Percentiles rank a stretch among this genome's conserved stretches.
These are phyloP conservation scores for Teratosphaeria zuluensis DNA, from an alignment of 2,329 filamentous ascomycete genomes.

Conservation along the genomic window DNA sequence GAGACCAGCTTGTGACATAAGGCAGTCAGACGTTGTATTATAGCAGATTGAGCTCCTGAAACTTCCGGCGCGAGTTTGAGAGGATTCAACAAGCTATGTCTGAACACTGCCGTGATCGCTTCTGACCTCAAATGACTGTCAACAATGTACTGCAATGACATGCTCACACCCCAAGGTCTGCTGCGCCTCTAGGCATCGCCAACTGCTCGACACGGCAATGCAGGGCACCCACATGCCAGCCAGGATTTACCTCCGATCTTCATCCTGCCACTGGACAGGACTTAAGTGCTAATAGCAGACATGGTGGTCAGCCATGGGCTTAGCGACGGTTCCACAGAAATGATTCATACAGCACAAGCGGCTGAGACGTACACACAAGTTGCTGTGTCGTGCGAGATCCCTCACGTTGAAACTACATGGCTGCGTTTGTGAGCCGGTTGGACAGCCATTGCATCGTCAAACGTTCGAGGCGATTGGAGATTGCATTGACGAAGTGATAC, in stretches of 20 bases:
- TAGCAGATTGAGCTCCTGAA: neutral
- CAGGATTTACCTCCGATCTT: neutral
- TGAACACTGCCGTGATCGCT: neutral
- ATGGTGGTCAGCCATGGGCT: neutral
- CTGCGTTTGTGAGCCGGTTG: neutral
- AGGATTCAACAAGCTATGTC: neutral
- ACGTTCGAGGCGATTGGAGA: neutral
- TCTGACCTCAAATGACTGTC: neutral
- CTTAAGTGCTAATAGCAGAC: neutral
- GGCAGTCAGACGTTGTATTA: neutral
- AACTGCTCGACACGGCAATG: neutral
- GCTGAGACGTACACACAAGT: neutral
- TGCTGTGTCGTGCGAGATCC: neutral
- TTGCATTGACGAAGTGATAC: neutral
- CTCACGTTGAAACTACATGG: neutral
- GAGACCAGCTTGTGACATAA: neutral
- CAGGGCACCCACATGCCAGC: neutral
- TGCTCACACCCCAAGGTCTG: neutral
- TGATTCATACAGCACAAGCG: neutral
- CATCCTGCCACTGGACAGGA: neutral
- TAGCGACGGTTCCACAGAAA: neutral
- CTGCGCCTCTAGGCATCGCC: neutral
- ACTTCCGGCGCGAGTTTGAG: neutral
- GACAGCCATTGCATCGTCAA: neutral
- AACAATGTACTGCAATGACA: neutral